Base-by-base conservation (phyloP, 2,329 filamentous ascomycete species). In the Dothideomycetes sp. region DNA sequence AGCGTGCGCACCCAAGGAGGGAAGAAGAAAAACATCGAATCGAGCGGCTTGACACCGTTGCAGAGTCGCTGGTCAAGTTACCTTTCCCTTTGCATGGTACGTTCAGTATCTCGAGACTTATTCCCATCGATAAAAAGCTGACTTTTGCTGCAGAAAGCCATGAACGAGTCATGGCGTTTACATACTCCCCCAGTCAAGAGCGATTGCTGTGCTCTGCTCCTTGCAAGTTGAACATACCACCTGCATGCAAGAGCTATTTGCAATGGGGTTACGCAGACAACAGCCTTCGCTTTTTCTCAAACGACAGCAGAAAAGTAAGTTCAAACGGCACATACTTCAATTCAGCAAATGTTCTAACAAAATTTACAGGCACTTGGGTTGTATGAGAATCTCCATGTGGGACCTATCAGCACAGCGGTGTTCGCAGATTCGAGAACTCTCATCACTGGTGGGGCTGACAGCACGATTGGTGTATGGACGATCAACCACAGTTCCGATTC, bases 181-280 rank as follows among this genome's bases (percentile, higher is more conserved):
- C 80, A 1, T 88, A 86, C 55, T 82, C 84, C 0, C 67, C 79
- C 7, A 91, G 86, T 52, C 71, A 85, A 7, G 88, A 95, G 54
- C 80, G 84, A 11, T 67, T 96, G 4, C 69, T 96, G 3, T 93
- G 83, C 53, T 82, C 86, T 3, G 83, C 84, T 12, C 79, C 87
- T 0, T 86, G 94, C 61, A 76, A 86, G 15, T 70, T 95, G 29
- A 91, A 95, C 53, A 78, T 94, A 7, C 83, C 87, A 1, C 86
- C 87, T 0, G 33, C 85, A 0, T 85, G 94, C 61, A 74, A 85
- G 8, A 69, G 94, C 30, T 89, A 94, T 53, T 78, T 96, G 10
- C 87, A 95, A 64, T 96, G 89, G 89, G 89, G 89, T 1, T 96
- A 93, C 53, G 83, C 85, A 1, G 91, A 98, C 60, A 85, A 84